Base-by-base conservation (phyloP, 2,329 filamentous ascomycete species). In the Beauveria medogensis region DNA sequence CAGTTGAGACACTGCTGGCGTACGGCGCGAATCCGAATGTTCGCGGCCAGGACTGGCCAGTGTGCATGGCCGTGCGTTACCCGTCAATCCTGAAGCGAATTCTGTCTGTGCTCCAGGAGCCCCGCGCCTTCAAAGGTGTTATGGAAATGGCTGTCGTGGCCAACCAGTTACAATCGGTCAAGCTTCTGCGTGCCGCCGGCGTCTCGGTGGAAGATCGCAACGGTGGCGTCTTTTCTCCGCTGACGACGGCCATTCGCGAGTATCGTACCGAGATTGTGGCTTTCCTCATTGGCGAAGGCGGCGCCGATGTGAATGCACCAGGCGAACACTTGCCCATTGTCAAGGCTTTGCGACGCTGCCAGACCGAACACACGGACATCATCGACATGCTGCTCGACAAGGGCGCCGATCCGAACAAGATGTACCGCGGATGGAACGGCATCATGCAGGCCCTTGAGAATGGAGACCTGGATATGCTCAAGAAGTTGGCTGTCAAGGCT, bases 271-370 rank as follows among this genome's bases (percentile, higher is more conserved):
- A 82, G 0, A 88, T 89, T 60, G 83, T 87, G 46, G 71, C 70
- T 4, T 89, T 78, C 73, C 78, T 89, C 10, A 75, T 89, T 61
- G 78, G 82, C 54, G 80, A 85, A 63, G 85, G 80, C 1, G 80
- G 80, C 9, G 86, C 86, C 0, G 84, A 89, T 66, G 79, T 84
- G 50, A 89, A 89, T 68, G 77, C 82, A 0, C 86, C 87, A 0
- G 87, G 87, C 22, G 87, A 90, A 75, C 87, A 90, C 70, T 73
- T 90, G 12, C 87, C 87, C 8, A 80, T 90, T 58, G 85, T 90
- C 70, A 90, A 89, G 71, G 84, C 87, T 2, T 78, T 90, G 50
- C 80, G 86, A 3, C 77, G 84, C 24, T 81, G 81, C 66, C 75
- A 80, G 59, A 77, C 78, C 9, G 76, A 78, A 40, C 81, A 88